Conservation (phyloP, 75 land plant genomes). For the Cunninghamia lanceolata region DNA sequence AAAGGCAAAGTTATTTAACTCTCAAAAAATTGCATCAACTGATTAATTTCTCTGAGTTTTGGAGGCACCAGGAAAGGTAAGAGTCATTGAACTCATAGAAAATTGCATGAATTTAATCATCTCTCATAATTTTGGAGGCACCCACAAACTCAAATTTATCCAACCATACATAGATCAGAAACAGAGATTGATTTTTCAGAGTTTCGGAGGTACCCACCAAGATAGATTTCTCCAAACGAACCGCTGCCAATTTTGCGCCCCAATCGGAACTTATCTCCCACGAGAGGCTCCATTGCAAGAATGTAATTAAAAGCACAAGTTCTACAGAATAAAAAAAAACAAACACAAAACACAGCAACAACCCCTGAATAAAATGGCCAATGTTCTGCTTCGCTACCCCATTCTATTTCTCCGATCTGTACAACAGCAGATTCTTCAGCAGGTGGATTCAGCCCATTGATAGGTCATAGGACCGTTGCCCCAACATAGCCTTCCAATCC, state of each 20-base stretch:
- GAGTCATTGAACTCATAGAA: background rate
- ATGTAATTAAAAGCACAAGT: background rate
- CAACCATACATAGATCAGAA: background rate
- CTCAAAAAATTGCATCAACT: background rate
- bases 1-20: background rate
- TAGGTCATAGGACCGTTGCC: background rate
- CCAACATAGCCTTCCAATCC: background rate
- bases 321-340: background rate
- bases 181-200: background rate
- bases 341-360: background rate
- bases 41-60: background rate
- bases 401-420: background rate
- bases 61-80: background rate
- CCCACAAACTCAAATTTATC: background rate
- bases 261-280: constrained; percentile 66
- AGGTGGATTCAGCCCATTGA: background rate
- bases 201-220: constrained; percentile 2
- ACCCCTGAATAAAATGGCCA: background rate
- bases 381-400: background rate
- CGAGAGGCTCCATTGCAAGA: constrained; percentile 54
- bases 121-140: background rate
- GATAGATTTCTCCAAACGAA: constrained; percentile 65
- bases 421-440: background rate
- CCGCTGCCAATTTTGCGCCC: constrained; percentile 88
- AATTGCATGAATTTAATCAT: background rate